Base-by-base conservation (phyloP, 768 basidiomycete genomes). In the Stropharia rugosoannulata region DNA sequence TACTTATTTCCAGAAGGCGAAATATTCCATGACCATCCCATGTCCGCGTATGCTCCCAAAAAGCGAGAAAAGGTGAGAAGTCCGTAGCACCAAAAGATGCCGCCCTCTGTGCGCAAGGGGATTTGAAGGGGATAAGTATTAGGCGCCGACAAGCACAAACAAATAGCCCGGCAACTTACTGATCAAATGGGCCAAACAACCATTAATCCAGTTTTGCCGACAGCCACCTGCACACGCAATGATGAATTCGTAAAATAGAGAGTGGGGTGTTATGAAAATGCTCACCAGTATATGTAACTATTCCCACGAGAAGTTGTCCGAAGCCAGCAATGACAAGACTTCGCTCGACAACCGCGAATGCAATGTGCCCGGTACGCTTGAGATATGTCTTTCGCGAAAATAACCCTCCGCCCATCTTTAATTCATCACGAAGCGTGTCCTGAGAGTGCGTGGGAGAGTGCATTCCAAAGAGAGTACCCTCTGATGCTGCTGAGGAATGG, bases 1-100 rank as follows among this genome's bases (percentile, higher is more conserved):
- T 80, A 76, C 43, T 73, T 73, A 19, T 73, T 71, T 18, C 75
- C 73, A 3, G 72, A 68, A 0, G 85, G 87, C 0, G 84, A 75
- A 25, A 80, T 74, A 67, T 98, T 98, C 95, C 95, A 98, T 13
- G 96, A 92, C 95, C 95, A 98, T 4, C 96, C 96, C 29, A 84
- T 71, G 47, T 91, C 85, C 19, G 92, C 81, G 68, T 87, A 94
- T 5, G 91, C 84, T 25, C 95, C 95, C 46, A 96, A 83, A 75
- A 91, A 98, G n/a, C 96, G 89, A n/a, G 85, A 90, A 68, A 97
- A 98, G 0, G 90, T 85, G 48, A 91, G 68, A 5, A 98, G 71
- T 6, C 95, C 96, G 70, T 93, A 98, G 55, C 82, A 84, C 85
- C 93, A 93, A 74, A 98, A 98, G 60, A 97, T 93, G 32, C 81